Evolutionary conservation across 495 filamentous ascomycete genomes (phyloP), one percentile per base, ranked within the genome.

Genomic region (Podospora australis): DNA sequence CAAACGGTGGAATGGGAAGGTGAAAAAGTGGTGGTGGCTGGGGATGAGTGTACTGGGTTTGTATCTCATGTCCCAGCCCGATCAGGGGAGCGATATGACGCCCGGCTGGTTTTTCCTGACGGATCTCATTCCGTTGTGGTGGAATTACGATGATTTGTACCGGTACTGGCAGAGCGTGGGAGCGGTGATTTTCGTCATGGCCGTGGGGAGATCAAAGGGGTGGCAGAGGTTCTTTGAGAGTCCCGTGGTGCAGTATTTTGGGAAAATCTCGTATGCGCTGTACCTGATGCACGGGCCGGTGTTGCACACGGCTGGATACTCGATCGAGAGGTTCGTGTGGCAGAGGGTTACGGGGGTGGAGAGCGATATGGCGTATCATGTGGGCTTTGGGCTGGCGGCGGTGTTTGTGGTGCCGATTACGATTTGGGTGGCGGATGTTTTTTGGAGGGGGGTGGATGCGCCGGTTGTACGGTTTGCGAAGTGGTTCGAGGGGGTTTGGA

Each of bases 271-370:
- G 44, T 78, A 73, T 49, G 67, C 71, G 24, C 51, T 78, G 8
- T 78, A 78, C 49, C 63, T 78, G 16, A 65, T 77, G 59, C 75
- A 78, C 54, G 75, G 75, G 1, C 75, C 75, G 11, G 65, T 75
- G 0, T 48, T 66, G 44, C 72, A 78, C 43, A 67, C 67, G 4
- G 17, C 70, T 2, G 72, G 72, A 4, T 74, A 68, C 46, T 46
- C 57, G 3, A 52, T 72, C 4, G 57, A 70, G 55, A 49, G 54
- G 7, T 52, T 57, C 46, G 64, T 54, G 19, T 70, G 65, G 63
- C 46, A n/a, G 6, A 43, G 48, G 0, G 11, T 64, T 21, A 69
- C 62, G 3, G 69, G 67, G 8, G 62, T 53, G 0, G 64, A 73
- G 36, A 61, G 56, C 3, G 35, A 51, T 5, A 35, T 44, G 44